Conservation (phyloP, 2,329 filamentous ascomycete species). For the Paecilomyces sp. region DNA sequence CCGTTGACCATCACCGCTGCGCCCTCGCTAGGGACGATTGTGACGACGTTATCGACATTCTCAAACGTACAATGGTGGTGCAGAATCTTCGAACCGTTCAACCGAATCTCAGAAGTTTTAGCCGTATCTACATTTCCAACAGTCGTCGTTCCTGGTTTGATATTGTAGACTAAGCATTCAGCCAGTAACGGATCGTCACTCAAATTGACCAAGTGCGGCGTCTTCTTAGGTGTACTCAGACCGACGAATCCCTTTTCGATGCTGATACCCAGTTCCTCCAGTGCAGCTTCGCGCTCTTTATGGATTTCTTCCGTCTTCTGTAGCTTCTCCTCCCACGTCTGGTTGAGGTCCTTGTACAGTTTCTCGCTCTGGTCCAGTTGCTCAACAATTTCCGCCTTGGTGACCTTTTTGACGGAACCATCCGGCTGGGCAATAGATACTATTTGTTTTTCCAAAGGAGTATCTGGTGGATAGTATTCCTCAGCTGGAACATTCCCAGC, state of each 20-base stretch:
- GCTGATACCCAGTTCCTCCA: slow-evolving; percentile 96
- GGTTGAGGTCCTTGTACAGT: slow-evolving; percentile 88
- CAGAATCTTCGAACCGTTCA: slow-evolving; percentile 90
- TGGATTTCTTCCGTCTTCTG: slow-evolving; percentile 94
- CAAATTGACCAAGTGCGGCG: slow-evolving; percentile 96
- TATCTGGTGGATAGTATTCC: slow-evolving; percentile 85
- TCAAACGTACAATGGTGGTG: slow-evolving; percentile 92
- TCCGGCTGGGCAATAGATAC: slow-evolving; percentile 86
- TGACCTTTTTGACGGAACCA: slow-evolving; percentile 86
- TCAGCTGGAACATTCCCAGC: slow-evolving; percentile 51
- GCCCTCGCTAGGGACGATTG: slow-evolving; percentile 78
- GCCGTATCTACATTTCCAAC: slow-evolving; percentile 91
- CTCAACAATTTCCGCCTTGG: slow-evolving; percentile 95
- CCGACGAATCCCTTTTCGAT: slow-evolving; percentile 98
- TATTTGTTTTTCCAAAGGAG: slow-evolving; percentile 89
- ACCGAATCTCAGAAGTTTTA: slow-evolving; percentile 75
- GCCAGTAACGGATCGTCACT: slow-evolving; percentile 91
- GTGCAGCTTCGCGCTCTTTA: slow-evolving; percentile 87
- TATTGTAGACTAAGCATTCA: slow-evolving; percentile 94
- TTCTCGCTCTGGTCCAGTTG: slow-evolving; percentile 96
- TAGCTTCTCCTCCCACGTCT: slow-evolving; percentile 97
- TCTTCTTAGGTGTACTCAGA: slow-evolving; percentile 93
- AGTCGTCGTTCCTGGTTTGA: slow-evolving; percentile 89
- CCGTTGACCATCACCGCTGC: slow-evolving; percentile 98
- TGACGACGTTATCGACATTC: slow-evolving; percentile 88